These are phyloP conservation scores for Naganishia sp. DNA, from an alignment of 1,284 basidiomycete genomes.

Conservation along the genomic window DNA sequence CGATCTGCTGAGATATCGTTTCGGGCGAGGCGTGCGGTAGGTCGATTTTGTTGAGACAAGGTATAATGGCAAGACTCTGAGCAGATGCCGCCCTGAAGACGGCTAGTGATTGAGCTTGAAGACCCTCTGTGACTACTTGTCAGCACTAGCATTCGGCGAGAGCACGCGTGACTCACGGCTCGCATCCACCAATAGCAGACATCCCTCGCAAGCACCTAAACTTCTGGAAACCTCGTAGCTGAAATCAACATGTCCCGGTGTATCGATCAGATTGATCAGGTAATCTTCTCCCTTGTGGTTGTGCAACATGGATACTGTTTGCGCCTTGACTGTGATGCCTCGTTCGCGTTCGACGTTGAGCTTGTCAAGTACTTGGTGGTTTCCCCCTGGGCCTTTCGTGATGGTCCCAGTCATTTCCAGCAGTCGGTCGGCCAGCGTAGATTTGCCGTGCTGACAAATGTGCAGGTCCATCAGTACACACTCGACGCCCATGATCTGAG, in stretches of 20 bases:
- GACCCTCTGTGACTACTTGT: constrained; percentile 62
- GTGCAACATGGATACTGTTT: constrained; percentile 89
- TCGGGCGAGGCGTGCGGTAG: constrained; percentile 81
- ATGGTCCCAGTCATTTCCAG: constrained; percentile 83
- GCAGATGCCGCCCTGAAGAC: constrained; percentile 88
- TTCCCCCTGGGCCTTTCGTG: constrained; percentile 64
- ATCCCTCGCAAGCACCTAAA: constrained; percentile 90
- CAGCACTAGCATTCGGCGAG: neutral
- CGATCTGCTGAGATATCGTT: constrained; percentile 75
- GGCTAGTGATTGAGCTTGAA: constrained; percentile 96
- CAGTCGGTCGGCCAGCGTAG: constrained; percentile 79
- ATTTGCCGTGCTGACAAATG: constrained; percentile 77
- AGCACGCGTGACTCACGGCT: constrained; percentile 59
- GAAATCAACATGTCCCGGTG: constrained; percentile 96
- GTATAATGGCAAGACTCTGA: constrained; percentile 79
- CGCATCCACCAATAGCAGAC: constrained; percentile 85
- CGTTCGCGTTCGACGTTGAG: constrained; percentile 16
- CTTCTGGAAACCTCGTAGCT: constrained; percentile 94
- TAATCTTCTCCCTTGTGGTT: constrained; percentile 61
- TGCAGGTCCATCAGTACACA: neutral
- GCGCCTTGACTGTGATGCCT: constrained; percentile 73
- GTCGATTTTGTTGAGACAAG: constrained; percentile 95
- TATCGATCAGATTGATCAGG: constrained; percentile 94
- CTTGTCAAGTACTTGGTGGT: constrained; percentile 90
- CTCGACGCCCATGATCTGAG: neutral